phyloP scores from a whole-genome alignment of 2,329 filamentous ascomycete genomes.

The Diaporthe sp. region DNA sequence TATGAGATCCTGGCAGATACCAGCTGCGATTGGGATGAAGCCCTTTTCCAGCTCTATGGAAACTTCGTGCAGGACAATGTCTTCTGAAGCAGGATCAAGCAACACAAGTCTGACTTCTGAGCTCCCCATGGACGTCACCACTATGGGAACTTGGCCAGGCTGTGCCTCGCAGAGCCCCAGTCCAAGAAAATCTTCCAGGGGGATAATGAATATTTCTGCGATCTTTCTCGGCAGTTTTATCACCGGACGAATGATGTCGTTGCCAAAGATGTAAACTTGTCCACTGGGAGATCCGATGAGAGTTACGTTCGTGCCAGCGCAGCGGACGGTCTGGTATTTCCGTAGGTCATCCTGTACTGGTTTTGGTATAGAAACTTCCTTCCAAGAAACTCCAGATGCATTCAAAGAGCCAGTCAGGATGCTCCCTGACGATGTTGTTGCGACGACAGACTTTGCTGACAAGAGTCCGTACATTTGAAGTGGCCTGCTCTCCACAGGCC shows the following conservation, averaged over 20 bases:
- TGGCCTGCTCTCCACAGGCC: constrained; percentile 12
- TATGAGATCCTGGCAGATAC: constrained; percentile 55
- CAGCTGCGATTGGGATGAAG: constrained; percentile 63
- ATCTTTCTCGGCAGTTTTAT: constrained; percentile 61
- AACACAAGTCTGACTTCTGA: constrained; percentile 58
- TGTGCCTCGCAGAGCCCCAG: neutral
- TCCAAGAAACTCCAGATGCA: constrained; percentile 53
- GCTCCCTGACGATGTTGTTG: constrained; percentile 71
- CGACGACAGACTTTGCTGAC: constrained; percentile 63
- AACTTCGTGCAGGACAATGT: constrained; percentile 45
- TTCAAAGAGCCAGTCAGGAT: constrained; percentile 62
- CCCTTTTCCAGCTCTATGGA: constrained; percentile 57
- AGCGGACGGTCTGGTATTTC: constrained; percentile 62
- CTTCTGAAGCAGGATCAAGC: constrained; percentile 49
- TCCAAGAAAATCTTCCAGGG: constrained; percentile 2
- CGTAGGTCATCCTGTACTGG: constrained; percentile 53
- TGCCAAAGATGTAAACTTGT: constrained; percentile 59
- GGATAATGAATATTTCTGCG: constrained; percentile 62
- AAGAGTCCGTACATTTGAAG: constrained; percentile 71
- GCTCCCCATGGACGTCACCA: constrained; percentile 62
- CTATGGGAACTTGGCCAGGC: constrained; percentile 44
- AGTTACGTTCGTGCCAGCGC: constrained; percentile 53
- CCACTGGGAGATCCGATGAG: constrained; percentile 64
- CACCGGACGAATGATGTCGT: constrained; percentile 50
- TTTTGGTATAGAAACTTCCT: constrained; percentile 53